Base-by-base conservation (phyloP, 2,329 filamentous ascomycete genomes). In the Coleophoma cylindrospora region DNA sequence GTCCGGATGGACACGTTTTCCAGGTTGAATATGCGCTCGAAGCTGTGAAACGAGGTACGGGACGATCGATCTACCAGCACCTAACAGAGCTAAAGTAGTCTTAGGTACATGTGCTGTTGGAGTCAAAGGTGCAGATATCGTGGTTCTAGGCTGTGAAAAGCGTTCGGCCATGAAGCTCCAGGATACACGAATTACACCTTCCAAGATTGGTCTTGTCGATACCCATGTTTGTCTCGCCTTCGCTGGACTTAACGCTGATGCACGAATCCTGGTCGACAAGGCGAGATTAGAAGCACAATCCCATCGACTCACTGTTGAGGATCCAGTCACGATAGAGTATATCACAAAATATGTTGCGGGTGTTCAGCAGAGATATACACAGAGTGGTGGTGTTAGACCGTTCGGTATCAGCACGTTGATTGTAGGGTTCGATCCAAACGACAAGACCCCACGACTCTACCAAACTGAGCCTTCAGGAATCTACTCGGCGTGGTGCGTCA, bases 381-480 rank as follows among this genome's bases (percentile, higher is more conserved):
- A 99, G 78, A 95, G 91, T 66, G 94, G 94, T 75, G 94, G 94
- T 80, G 94, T 99, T 48, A 80, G 94, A 65, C 94, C 94, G n/a
- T 99, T 99, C 66, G 94, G 94, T 55, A 96, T 99, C 70, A 96
- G 91, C 76, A 97, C 92, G 38, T 77, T 99, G 68, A 91, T 99
- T 62, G 92, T 99, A 55, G 94, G 94, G n/a, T 99, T 99, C 67
- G 94, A 99, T 74, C 89, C 91, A 61, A 89, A 89, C 61, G 92
- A 91, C 77, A 85, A 87, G 66, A 86, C 86, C 50, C 92, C 94
- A 49, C 83, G 91, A 62, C 78, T 99, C 54, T 99, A 97, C 72
- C 92, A 96, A 81, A 99, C 94, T 4, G 94, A 99, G 75, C 94
- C 95, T n/a, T 96, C 91, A 56, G 94, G 95, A 53, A 99, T 99